Conservation (phyloP, 176 grass and related monocot genomes). For the Panicum miliaceum region DNA sequence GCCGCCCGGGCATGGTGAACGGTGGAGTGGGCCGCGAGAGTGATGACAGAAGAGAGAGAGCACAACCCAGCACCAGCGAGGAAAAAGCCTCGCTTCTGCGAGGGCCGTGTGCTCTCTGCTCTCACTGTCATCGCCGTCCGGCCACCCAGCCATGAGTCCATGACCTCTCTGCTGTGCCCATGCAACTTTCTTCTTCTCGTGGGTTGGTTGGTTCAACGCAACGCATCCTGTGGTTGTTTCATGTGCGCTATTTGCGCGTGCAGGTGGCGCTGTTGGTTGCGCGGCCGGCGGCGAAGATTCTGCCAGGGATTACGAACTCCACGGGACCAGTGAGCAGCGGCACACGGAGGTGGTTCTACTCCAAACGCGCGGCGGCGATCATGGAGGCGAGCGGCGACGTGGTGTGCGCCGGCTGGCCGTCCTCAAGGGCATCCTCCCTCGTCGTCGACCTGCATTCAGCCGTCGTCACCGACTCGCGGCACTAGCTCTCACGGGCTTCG, state of each 20-base stretch:
- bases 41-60: slow-evolving; percentile 98
- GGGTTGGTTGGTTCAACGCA: neutral
- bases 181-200: neutral
- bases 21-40: slow-evolving; percentile 4
- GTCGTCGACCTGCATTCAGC: neutral
- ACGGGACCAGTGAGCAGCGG: neutral
- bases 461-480: neutral
- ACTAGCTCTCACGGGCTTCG: neutral
- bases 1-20: neutral
- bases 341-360: neutral
- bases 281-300: neutral
- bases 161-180: neutral
- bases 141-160: neutral
- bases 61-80: slow-evolving; percentile 82
- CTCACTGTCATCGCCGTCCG: slow-evolving; percentile 76
- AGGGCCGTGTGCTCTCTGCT: slow-evolving; percentile 94
- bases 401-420: neutral
- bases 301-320: neutral
- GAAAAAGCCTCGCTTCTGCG: slow-evolving; percentile 53
- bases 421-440: neutral
- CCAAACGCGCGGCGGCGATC: neutral
- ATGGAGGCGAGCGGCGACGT: neutral
- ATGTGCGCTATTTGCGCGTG: neutral
- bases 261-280: neutral
- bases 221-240: neutral